Evolutionary conservation across 176 grass and related monocot species (phyloP), one percentile per base, ranked within the genome.

Genomic region (Raddia distichophylla): DNA sequence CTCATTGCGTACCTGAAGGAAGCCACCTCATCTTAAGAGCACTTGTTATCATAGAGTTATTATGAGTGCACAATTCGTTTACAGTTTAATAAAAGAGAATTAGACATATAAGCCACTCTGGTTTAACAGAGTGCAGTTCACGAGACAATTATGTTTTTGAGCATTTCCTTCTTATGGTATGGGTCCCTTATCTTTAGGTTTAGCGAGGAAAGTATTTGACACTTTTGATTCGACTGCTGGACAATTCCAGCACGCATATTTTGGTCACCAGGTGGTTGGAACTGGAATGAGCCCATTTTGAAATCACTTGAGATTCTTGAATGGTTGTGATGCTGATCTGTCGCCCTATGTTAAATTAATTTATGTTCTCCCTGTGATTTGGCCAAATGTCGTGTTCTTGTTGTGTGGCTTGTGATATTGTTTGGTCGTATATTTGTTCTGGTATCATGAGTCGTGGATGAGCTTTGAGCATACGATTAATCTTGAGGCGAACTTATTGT

Each of bases 1-100:
- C 93, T 98, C 74, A 98, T 98, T 16, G 58, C 92, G 0, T 98
- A 98, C 82, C 92, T 95, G 55, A 98, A 95, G 82, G 63, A 92
- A 16, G 82, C 93, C 7, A 91, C 93, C 35, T 80, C 87, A 6
- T 71, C 73, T 60, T 90, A 58, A 81, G 37, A 50, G 34, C 46
- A 45, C 10, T n/a, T 37, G 60, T n/a, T 51, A 60, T 19, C 12
- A 2, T 59, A 12, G 60, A 27, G 64, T 66, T 87, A 13, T 50
- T 33, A 10, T 67, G 73, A 60, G 10, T 55, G 20, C 43, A 45
- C 4, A 78, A 90, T 90, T 90, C 79, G 5, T 86, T 90, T 83
- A 71, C 88, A 74, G 75, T 84, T 67, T 34, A 90, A 90, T 90
- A 90, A 90, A 59, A 75, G 59, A 61, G 15, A 76, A 71, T 16